A percentile compares a stretch with the other conserved stretches of the same genome.
Conservation (phyloP, 352 stramenopile genomes). For the Globisporangium spinosum region DNA sequence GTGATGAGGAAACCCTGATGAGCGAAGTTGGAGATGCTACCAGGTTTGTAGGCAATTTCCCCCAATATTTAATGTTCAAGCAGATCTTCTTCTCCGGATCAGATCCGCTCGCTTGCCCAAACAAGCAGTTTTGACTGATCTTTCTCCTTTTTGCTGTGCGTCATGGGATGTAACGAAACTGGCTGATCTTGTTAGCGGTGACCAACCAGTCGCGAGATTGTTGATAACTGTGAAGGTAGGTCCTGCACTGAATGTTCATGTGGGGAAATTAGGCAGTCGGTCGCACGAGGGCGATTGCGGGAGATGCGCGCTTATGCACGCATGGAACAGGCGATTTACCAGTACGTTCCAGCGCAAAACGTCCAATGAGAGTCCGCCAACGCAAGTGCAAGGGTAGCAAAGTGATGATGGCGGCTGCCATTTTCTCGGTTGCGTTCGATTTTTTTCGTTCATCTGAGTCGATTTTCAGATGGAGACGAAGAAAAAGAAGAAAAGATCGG, state of each 20-base stretch:
- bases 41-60: background rate
- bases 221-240: background rate
- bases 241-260: background rate
- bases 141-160: background rate
- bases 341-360: background rate
- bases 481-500: background rate
- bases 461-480: background rate
- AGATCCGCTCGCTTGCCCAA: background rate
- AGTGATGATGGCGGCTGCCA: too few relatives aligned
- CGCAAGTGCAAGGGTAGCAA: background rate
- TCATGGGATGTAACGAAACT: background rate
- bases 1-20: background rate
- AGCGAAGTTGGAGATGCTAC: background rate
- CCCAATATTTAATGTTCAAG: background rate
- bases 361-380: background rate
- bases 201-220: background rate
- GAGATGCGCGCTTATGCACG: background rate
- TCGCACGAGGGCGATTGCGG: background rate
- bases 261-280: background rate
- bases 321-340: background rate
- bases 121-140: background rate
- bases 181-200: background rate
- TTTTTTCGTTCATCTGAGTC: background rate
- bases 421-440: background rate
- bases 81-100: background rate